Evolutionary conservation across 805 yeast species (phyloP).

Genomic region (Candida nemodendra): DNA sequence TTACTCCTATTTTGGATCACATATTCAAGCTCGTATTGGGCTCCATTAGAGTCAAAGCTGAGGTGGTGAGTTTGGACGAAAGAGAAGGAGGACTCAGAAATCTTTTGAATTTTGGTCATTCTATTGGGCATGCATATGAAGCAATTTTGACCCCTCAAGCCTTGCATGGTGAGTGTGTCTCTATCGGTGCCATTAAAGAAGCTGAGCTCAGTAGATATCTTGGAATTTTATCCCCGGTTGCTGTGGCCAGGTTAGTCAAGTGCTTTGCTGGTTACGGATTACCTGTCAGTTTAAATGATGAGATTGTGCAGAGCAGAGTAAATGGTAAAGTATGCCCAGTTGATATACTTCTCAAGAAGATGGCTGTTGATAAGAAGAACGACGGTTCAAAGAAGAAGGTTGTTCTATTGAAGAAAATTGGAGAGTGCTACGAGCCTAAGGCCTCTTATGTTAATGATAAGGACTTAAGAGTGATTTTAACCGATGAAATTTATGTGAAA

Average conservation of each 20-base stretch:
- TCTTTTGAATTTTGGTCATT: slow-evolving; percentile 90
- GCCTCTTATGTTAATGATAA: slow-evolving; percentile 84
- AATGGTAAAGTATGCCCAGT: slow-evolving; percentile 72
- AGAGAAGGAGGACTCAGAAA: slow-evolving; percentile 94
- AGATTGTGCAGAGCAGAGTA: slow-evolving; percentile 66
- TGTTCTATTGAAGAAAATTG: slow-evolving; percentile 80
- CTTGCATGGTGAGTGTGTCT: slow-evolving; percentile 97
- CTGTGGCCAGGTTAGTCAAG: slow-evolving; percentile 85
- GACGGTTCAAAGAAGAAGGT: slow-evolving; percentile 89
- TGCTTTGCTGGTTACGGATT: slow-evolving; percentile 83
- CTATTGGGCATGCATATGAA: slow-evolving; percentile 97
- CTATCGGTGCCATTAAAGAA: slow-evolving; percentile 92
- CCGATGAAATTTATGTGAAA: slow-evolving; percentile 74
- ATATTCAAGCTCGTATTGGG: slow-evolving; percentile 77
- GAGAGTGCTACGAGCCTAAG: slow-evolving; percentile 81
- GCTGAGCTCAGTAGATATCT: slow-evolving; percentile 93
- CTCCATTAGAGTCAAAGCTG: slow-evolving; percentile 87
- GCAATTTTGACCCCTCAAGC: slow-evolving; percentile 97
- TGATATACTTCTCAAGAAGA: slow-evolving; percentile 68
- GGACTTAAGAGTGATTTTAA: slow-evolving; percentile 75
- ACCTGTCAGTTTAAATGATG: slow-evolving; percentile 77
- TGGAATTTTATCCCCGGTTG: slow-evolving; percentile 87
- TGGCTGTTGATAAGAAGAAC: slow-evolving; percentile 96
- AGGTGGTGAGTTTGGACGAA: slow-evolving; percentile 90
- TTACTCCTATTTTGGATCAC: slow-evolving; percentile 68